Conservation (phyloP, 768 basidiomycete species). For the Phylloporus scabripes region DNA sequence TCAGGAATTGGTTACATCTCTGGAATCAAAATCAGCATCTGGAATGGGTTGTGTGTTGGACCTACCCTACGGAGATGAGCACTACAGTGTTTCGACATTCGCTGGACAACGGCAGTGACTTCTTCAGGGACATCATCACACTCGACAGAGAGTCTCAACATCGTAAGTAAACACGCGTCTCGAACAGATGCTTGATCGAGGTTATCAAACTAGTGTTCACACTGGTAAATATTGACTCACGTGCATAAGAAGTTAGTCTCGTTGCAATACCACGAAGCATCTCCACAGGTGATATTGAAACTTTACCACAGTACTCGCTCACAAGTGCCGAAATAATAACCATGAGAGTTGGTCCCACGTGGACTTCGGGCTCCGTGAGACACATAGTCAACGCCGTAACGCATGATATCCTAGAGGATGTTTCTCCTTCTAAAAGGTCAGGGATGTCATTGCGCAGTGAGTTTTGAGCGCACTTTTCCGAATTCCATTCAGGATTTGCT, state of each 20-base stretch:
- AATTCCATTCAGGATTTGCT: conserved; percentile 47
- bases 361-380: conserved; percentile 35
- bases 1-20: conserved; percentile 69
- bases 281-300: conserved; percentile 45
- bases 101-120: conserved; percentile 38
- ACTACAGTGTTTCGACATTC: conserved; percentile 40
- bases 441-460: not conserved
- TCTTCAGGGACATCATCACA: conserved; percentile 50
- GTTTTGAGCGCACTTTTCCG: conserved; percentile 40
- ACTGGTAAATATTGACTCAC: conserved; percentile 34
- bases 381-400: conserved; percentile 42
- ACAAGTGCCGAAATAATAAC: conserved; percentile 65
- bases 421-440: conserved; percentile 32
- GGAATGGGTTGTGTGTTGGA: not conserved
- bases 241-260: conserved; percentile 36
- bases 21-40: conserved; percentile 25
- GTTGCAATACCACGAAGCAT: conserved; percentile 43
- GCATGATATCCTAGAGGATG: conserved; percentile 39
- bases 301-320: conserved; percentile 51
- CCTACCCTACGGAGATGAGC: conserved; percentile 57
- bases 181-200: conserved; percentile 54
- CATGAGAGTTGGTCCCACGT: conserved; percentile 53
- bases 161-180: conserved; percentile 65
- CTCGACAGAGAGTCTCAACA: conserved; percentile 60
- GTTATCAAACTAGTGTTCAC: conserved; percentile 4